phyloP scores from a whole-genome alignment of 495 filamentous ascomycete species.

The Neurospora intermedia region DNA sequence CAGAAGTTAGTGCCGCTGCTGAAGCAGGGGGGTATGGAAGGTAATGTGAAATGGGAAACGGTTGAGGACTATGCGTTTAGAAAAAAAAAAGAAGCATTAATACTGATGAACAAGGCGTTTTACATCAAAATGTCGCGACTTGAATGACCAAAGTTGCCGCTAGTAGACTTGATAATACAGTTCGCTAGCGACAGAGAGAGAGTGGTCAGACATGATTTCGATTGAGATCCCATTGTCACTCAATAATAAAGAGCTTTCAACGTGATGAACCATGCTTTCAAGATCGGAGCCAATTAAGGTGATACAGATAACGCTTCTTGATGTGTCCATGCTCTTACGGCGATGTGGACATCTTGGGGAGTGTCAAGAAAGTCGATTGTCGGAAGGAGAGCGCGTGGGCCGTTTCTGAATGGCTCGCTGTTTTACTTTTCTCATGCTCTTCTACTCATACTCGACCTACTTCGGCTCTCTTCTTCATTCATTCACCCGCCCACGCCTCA shows the following conservation, averaged over 20 bases:
- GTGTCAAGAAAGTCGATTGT: neutral
- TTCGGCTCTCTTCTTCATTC: neutral
- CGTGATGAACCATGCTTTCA: neutral
- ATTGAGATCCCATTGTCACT: neutral
- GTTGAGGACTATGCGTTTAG: neutral
- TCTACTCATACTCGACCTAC: neutral
- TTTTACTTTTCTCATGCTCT: neutral
- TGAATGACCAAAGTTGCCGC: neutral
- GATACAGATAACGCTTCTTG: neutral
- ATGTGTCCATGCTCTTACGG: neutral
- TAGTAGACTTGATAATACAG: neutral
- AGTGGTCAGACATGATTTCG: neutral
- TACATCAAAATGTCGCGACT: neutral
- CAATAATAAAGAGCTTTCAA: neutral
- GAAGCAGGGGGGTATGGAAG: neutral
- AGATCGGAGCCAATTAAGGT: neutral
- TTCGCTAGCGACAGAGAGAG: neutral
- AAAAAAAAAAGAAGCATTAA: neutral
- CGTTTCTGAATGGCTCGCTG: neutral
- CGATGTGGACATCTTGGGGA: neutral
- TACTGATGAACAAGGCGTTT: neutral
- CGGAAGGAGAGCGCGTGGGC: neutral
- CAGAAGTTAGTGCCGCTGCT: neutral
- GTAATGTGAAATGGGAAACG: neutral
- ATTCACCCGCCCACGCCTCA: too few relatives aligned